Base-by-base conservation (phyloP, 2,329 filamentous ascomycete genomes). In the Penicillium olsonii region DNA sequence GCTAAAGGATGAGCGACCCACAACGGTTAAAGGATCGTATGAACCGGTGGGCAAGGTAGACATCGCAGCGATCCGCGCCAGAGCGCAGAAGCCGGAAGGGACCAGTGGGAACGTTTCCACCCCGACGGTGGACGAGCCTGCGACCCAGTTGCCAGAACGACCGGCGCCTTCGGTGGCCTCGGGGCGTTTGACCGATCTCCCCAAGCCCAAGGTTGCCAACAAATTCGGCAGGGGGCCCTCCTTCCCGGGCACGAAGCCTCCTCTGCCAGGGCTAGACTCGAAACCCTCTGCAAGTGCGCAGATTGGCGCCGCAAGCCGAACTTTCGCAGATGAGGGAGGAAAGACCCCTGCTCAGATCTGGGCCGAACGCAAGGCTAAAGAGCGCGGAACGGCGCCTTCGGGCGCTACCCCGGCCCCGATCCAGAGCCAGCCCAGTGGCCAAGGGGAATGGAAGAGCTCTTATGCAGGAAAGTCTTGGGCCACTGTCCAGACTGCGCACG, bases 291-390 rank as follows among this genome's bases (percentile, higher is more conserved):
- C 83, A 19, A 74, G 84, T 17, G 77, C 82, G 3, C 63, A 60
- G 5, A 80, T 96, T 20, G 91, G 90, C 20, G 81, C 84, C 57
- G 91, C 92, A 31, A 95, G 90, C 74, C 86, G 90, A 64, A 96
- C 91, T 0, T 99, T 97, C 76, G 94, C 94, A 14, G 92, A 96
- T 59, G 79, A 95, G 69, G 92, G 88, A 55, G 94, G 94, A 54
- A 99, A 97, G 78, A 97, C 94, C 5, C 94, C 94, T 6, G 92
- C 94, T 24, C 94, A 99, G 71, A 75, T 96, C 29, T 99, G 94
- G 94, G 92, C 92, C 0, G 94, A 99, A 77, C 95, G 92, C 77
- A 97, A 97, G 77, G 92, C 89, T 31, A 86, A 85, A 53, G 85
- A 94, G 68, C 81, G 86, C 50, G 84, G 81, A 18, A 59, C 70